Base-by-base conservation (phyloP, 2,329 filamentous ascomycete genomes). In the Phialocephala sp. region DNA sequence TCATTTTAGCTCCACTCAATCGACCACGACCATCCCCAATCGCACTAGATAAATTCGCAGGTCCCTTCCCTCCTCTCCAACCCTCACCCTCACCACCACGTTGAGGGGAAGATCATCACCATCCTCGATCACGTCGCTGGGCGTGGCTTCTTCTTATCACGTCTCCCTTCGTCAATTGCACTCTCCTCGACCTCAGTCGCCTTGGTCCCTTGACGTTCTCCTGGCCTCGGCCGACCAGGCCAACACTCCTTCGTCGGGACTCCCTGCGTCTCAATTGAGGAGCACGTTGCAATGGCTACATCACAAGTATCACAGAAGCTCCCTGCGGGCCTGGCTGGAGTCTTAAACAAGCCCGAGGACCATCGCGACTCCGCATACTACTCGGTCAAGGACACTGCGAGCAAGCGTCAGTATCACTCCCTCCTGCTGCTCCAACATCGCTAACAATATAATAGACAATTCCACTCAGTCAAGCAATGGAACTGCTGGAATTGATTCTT, bases 311-410 rank as follows among this genome's bases (percentile, higher is more conserved):
- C 63, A 11, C 68, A 69, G 47, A 72, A 71, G 59, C 66, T 73
- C 36, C 82, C 83, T 55, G 77, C 79, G 15, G 83, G 81, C 54
- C 75, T 85, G 67, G 82, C 82, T 15, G 81, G 80, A n/a, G 81
- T 85, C 6, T 75, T 85, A 41, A 85, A 85, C 71, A 76, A 79
- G 32, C 79, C 82, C 6, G 82, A 85, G 56, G 81, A 83, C 32
- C 79, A 84, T 54, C 79, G 83, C 63, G 83, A 85, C 70, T 85
- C 83, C 57, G 83, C 83, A 9, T 85, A 85, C 71, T 84, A 79
- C 66, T 85, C 83, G 11, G 69, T 59, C 20, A 69, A 71, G 45
- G 74, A 73, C 20, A 80, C 83, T 74, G 78, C 80, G 11, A 84
- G 82, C 75, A 85, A 85, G 75, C 83, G 83, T 85, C 71, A 73